Evolutionary conservation across 108 stramenopile genomes (phyloP), one percentile per base, ranked within the genome.

Genomic region (Asterionellopsis glacialis): DNA sequence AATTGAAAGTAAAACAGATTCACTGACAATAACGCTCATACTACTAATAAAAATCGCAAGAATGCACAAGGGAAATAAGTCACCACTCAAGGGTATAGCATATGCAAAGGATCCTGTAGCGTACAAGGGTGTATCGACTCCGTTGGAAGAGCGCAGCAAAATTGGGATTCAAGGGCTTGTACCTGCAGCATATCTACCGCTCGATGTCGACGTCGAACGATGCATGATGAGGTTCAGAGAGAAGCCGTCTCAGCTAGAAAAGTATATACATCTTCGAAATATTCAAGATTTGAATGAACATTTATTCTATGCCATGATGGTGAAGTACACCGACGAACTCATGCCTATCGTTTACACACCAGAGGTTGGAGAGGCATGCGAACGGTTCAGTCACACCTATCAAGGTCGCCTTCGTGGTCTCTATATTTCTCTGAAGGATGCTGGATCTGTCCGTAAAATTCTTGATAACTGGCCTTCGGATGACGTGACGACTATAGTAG

Each of bases 391-490:
- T 11, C 12, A 44, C 51, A 55, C 25, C 18, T 85, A 85, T n/a
- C 83, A 84, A 13, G 84, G 85, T 16, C 79, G 82, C 66, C 61
- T 87, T 9, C 83, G 85, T 43, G 76, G 61, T 47, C 79, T 83
- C 64, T 82, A 84, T 43, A 81, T 90, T 64, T 80, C 75, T 26
- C 83, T 88, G 38, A 7, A 33, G 33, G 33, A 33, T 7, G 33
- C 33, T 33, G 33, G 33, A 33, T 33, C 33, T 33, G 7, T 33
- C 2, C 2, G 33, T 7, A 7, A 33, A 33, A 33, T 33, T 5
- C 33, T 33, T 2, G 33, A 33, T 33, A 33, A 33, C 33, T 33
- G 33, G 33, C 33, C 33, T 33, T 33, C 33, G 2, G 33, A 33
- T 7, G 33, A 33, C 2, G 33, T 33, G 33, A 33, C 33, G 33